A percentile compares a stretch with the other conserved stretches of the same genome.
These are phyloP conservation scores for Zygoascus bituminiphila DNA, from an alignment of 805 yeast genomes.

Conservation along the genomic window DNA sequence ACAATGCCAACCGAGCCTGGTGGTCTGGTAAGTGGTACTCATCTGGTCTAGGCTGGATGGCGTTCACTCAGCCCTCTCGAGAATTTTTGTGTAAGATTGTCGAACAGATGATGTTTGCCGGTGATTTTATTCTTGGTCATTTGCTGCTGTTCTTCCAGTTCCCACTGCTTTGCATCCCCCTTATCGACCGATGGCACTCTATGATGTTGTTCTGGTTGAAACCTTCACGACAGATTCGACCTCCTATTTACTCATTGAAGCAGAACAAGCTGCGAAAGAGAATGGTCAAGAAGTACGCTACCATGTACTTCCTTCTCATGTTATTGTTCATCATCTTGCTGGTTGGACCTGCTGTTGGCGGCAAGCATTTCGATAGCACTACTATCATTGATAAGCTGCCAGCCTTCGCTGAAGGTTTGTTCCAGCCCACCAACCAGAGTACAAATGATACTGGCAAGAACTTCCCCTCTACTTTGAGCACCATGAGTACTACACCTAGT, in stretches of 20 bases:
- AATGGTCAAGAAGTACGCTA: slow-evolving; percentile 90
- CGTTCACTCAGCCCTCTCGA: slow-evolving; percentile 92
- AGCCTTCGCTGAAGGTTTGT: slow-evolving; percentile 47
- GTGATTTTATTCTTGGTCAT: slow-evolving; percentile 93
- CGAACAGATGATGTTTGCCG: slow-evolving; percentile 92
- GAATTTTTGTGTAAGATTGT: slow-evolving; percentile 90
- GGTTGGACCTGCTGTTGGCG: slow-evolving; percentile 88
- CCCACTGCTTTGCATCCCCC: slow-evolving; percentile 79
- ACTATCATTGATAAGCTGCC: slow-evolving; percentile 25
- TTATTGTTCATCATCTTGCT: slow-evolving; percentile 65
- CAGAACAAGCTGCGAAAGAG: slow-evolving; percentile 95
- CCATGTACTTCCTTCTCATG: slow-evolving; percentile 66
- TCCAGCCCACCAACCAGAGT: slow-evolving; percentile 79
- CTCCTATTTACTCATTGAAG: slow-evolving; percentile 93
- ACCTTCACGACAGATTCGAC: slow-evolving; percentile 94
- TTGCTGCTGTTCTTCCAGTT: slow-evolving; percentile 76
- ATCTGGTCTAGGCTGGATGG: slow-evolving; percentile 84
- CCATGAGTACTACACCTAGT: slow-evolving; percentile 45
- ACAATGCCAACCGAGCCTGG: slow-evolving; percentile 94
- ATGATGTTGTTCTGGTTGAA: slow-evolving; percentile 98
- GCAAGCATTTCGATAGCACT: slow-evolving; percentile 42
- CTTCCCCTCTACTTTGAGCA: slow-evolving; percentile 33
- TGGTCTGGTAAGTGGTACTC: slow-evolving; percentile 99
- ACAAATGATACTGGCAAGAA: slow-evolving; percentile 68
- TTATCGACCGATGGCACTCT: slow-evolving; percentile 95